Percentiles rank a stretch among this genome's conserved stretches.
Conservation (phyloP, 345 rosid species). For the Citrus australasica region DNA sequence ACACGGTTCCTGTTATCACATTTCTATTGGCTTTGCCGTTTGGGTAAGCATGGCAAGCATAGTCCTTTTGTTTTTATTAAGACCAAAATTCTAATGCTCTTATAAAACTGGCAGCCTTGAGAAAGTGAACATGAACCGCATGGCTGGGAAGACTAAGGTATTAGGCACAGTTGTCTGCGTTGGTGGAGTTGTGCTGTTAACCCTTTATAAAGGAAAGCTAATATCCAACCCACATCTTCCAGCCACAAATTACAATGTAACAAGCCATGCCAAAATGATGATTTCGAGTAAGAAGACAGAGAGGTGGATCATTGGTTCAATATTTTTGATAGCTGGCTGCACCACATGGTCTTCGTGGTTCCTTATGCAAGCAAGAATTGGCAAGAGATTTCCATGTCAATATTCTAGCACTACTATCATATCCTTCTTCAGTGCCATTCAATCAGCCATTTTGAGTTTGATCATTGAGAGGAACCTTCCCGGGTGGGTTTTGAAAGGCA, state of each 20-base stretch:
- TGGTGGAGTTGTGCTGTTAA: constrained; percentile 55
- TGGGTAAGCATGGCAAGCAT: constrained; percentile 27
- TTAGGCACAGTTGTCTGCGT: constrained; percentile 53
- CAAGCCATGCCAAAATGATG: neutral
- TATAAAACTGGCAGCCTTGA: constrained; percentile 36
- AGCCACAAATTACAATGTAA: constrained; percentile 4
- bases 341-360: constrained; percentile 48
- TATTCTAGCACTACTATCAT: constrained; percentile 57
- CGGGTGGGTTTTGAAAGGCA: constrained; percentile 47
- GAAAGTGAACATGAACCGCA: constrained; percentile 39
- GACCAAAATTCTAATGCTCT: neutral
- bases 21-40: constrained; percentile 60
- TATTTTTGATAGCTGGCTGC: constrained; percentile 30
- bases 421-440: constrained; percentile 53
- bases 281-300: constrained; percentile 17
- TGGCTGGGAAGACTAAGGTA: constrained; percentile 41
- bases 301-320: constrained; percentile 49
- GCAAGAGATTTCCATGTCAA: constrained; percentile 45
- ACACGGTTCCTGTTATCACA: constrained; percentile 66
- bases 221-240: constrained; percentile 25
- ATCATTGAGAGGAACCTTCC: constrained; percentile 31
- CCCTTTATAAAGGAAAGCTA: constrained; percentile 47
- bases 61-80: neutral
- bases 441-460: constrained; percentile 43
- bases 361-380: constrained; percentile 51